These are phyloP conservation scores for Hordeum marinum DNA, from an alignment of 176 grass and related monocot genomes.

Conservation along the genomic window DNA sequence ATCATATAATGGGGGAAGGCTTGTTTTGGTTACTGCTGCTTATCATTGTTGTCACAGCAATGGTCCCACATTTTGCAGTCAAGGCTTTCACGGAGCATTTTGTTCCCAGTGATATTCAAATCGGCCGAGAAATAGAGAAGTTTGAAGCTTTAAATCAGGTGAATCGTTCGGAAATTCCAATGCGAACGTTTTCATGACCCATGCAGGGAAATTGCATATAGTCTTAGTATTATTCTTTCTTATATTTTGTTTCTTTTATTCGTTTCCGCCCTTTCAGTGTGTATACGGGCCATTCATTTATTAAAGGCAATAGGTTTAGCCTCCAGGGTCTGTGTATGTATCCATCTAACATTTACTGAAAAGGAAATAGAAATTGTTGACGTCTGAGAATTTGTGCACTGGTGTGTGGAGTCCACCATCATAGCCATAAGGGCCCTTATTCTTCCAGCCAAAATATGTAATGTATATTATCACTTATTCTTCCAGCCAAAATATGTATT, in stretches of 20 bases:
- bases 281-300: slow-evolving; percentile 50
- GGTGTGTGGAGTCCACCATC: neutral
- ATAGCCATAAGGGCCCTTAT: neutral
- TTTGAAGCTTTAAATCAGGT: slow-evolving; percentile 33
- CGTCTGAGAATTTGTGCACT: neutral
- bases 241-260: neutral
- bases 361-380: slow-evolving; percentile 34
- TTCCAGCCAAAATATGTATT: neutral
- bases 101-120: slow-evolving; percentile 66
- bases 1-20: slow-evolving; percentile 59
- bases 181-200: slow-evolving; percentile 45
- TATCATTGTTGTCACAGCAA: slow-evolving; percentile 48
- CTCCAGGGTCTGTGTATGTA: slow-evolving; percentile 21
- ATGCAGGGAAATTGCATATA: slow-evolving; percentile 21
- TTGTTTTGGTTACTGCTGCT: slow-evolving; percentile 72
- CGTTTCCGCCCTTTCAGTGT: slow-evolving; percentile 28
- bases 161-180: slow-evolving; percentile 45
- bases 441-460: neutral
- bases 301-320: slow-evolving; percentile 39
- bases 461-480: neutral
- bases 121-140: slow-evolving; percentile 73
- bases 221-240: neutral
- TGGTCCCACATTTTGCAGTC: slow-evolving; percentile 61
- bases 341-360: slow-evolving; percentile 24
- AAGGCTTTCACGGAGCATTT: slow-evolving; percentile 63